Percentiles rank a stretch among this genome's conserved stretches.
Conservation (phyloP, 73 alveolate genomes). For the Uronychia setigera region DNA sequence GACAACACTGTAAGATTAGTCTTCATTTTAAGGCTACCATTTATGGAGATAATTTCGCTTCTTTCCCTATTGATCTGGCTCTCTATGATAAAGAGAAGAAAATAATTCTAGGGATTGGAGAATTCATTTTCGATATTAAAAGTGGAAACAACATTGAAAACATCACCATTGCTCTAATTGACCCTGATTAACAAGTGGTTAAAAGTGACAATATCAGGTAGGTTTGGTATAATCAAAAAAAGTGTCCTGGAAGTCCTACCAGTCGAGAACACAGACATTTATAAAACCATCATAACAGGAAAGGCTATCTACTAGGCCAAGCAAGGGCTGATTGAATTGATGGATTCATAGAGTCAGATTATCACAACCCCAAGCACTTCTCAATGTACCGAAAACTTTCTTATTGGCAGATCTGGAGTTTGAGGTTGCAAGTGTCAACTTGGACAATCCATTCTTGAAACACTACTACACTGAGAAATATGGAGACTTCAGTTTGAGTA, state of each 20-base stretch:
- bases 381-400: background rate
- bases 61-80: background rate
- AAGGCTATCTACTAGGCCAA: background rate
- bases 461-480: background rate
- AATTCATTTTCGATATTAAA: background rate
- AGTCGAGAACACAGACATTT: background rate
- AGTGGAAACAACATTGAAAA: background rate
- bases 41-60: background rate
- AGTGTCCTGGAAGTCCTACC: background rate
- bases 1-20: background rate
- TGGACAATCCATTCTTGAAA: background rate
- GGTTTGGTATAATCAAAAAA: no score
- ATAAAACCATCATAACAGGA: background rate
- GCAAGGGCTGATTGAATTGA: background rate
- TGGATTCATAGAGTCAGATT: background rate
- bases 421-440: background rate
- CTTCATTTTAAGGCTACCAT: background rate
- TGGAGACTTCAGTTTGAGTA: background rate
- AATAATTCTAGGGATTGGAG: background rate
- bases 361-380: background rate
- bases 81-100: background rate
- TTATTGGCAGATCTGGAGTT: background rate
- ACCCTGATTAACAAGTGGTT: background rate
- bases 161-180: background rate
- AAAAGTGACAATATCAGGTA: background rate